These are phyloP conservation scores for Heliamphora pulchella DNA, from an alignment of 179 eudicot genomes.

Conservation along the genomic window DNA sequence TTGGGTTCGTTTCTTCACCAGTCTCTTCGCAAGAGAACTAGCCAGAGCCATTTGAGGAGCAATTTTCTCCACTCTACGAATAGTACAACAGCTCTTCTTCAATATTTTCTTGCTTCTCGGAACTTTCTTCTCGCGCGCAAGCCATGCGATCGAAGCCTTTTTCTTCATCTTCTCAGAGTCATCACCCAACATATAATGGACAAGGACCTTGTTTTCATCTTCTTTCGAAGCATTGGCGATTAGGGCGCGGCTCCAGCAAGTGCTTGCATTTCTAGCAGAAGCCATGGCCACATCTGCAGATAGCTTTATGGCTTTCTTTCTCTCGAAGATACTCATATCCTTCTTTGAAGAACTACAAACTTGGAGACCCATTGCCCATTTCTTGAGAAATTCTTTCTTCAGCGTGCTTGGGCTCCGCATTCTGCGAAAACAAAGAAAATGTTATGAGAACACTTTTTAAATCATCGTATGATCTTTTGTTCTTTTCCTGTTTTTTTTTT, in stretches of 20 bases:
- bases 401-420: conserved; percentile 20
- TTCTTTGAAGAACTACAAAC: conserved; percentile 26
- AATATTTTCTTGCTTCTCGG: conserved; percentile 29
- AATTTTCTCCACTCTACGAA: conserved; percentile 16
- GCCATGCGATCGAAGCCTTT: neutral
- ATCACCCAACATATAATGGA: conserved; percentile 21
- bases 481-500: neutral
- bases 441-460: neutral
- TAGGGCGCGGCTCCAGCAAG: conserved; percentile 42
- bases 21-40: conserved; percentile 39
- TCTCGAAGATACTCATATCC: conserved; percentile 30
- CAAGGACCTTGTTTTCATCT: conserved; percentile 14
- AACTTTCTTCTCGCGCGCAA: conserved; percentile 10
- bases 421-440: conserved; percentile 8
- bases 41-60: conserved; percentile 17
- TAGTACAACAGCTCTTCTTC: conserved; percentile 21
- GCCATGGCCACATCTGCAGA: conserved; percentile 53
- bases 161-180: conserved; percentile 10
- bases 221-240: conserved; percentile 29
- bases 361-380: conserved; percentile 45
- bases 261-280: conserved; percentile 30
- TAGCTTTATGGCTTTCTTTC: conserved; percentile 42
- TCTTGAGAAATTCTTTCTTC: conserved; percentile 36
- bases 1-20: conserved; percentile 55
- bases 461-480: neutral